Evolutionary conservation across 2,329 filamentous ascomycete genomes (phyloP).

Genomic region (Cercospora canescens): DNA sequence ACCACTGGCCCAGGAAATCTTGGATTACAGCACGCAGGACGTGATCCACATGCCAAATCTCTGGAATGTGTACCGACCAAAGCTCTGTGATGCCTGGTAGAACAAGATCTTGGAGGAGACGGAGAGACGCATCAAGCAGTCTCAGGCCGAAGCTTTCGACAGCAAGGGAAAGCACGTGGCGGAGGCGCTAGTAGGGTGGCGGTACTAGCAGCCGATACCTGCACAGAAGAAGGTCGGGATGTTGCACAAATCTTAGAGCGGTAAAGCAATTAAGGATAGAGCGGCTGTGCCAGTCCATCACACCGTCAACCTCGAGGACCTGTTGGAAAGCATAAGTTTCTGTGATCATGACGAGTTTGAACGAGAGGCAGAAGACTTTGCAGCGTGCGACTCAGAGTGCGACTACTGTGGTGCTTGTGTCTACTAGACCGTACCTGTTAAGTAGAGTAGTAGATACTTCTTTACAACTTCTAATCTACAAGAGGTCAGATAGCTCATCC

Average conservation of each 20-base stretch:
- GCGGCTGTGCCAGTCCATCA: neutral
- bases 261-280: neutral
- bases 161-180: neutral
- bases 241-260: neutral
- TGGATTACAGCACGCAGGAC: constrained; percentile 51
- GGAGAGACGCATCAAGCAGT: neutral
- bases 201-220: neutral
- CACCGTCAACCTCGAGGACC: neutral
- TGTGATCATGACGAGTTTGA: neutral
- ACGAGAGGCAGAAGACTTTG: neutral
- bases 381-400: neutral
- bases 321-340: neutral
- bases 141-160: neutral
- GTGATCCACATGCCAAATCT: constrained; percentile 43
- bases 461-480: neutral
- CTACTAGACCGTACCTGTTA: neutral
- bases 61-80: constrained; percentile 21
- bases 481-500: neutral
- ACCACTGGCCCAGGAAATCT: constrained; percentile 44
- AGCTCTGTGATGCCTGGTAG: constrained; percentile 29
- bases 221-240: neutral
- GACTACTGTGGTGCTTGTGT: neutral
- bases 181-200: neutral
- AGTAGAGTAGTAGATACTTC: neutral
- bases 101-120: constrained; percentile 5